phyloP scores from a whole-genome alignment of 2,329 filamentous ascomycete species.

The Ophiostoma fasciatum region DNA sequence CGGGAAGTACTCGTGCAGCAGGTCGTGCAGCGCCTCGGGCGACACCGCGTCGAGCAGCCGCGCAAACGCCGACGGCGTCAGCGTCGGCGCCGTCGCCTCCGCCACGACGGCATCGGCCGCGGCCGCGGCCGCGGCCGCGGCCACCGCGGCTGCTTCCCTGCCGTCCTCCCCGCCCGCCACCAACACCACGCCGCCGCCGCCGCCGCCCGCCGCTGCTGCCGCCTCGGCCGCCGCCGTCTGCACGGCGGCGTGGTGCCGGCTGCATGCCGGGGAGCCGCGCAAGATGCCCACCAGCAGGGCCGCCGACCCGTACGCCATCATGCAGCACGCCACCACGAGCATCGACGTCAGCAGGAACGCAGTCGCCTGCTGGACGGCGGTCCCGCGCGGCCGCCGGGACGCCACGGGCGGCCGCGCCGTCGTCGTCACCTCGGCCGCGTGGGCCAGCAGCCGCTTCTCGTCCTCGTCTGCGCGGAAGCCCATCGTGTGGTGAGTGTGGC shows the following conservation, averaged over 20 bases:
- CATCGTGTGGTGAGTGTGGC: slow-evolving; percentile 1
- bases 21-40: slow-evolving; percentile 39
- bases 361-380: no score
- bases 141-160: no score
- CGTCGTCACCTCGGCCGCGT: slow-evolving; percentile 4
- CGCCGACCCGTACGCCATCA: neutral
- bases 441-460: slow-evolving; percentile 8
- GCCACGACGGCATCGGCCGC: neutral
- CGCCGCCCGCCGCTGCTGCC: no score
- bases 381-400: no score
- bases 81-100: neutral
- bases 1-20: slow-evolving; percentile 48
- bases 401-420: neutral
- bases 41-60: slow-evolving; percentile 14
- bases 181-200: no score
- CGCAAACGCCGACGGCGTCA: slow-evolving; percentile 8
- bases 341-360: neutral
- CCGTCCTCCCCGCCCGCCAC: no score
- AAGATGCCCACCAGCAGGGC: neutral
- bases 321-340: neutral
- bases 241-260: no score
- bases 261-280: no score
- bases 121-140: neutral
- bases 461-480: slow-evolving; percentile 5
- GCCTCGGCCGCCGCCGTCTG: no score